phyloP scores from a whole-genome alignment of 192 early-diverging fungal genomes.

The Rhizophagus sp. region DNA sequence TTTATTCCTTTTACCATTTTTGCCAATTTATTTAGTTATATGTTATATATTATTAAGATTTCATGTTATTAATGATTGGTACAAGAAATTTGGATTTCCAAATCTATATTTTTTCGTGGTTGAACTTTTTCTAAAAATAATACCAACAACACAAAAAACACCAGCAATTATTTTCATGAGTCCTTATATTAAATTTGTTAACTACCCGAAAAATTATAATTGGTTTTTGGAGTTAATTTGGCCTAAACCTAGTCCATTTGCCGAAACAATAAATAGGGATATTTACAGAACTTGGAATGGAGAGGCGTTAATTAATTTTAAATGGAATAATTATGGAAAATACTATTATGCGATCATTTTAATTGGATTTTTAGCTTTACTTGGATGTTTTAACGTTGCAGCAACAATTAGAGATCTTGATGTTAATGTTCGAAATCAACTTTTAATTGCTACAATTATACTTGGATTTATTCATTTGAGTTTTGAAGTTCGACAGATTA shows the following conservation, averaged over 20 bases:
- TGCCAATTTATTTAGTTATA: too few relatives aligned
- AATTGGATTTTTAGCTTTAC: background rate
- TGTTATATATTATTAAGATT: too few relatives aligned
- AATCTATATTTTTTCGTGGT: too few relatives aligned
- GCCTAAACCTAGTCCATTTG: background rate
- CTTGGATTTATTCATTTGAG: background rate
- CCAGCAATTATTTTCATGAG: too few relatives aligned
- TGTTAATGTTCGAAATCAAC: too few relatives aligned
- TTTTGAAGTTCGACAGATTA: background rate
- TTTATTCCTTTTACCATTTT: too few relatives aligned
- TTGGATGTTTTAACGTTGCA: background rate
- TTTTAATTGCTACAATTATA: background rate
- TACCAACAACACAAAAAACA: too few relatives aligned
- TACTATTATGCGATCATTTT: background rate
- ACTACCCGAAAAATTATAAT: too few relatives aligned
- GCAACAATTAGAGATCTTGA: background rate
- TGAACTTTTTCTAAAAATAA: too few relatives aligned
- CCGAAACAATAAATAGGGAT: background rate
- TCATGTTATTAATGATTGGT: too few relatives aligned
- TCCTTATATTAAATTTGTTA: background rate
- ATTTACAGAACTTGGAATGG: background rate
- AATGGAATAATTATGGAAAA: conserved; percentile 7
- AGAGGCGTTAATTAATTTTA: background rate
- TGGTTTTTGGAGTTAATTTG: background rate
- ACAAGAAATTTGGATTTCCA: too few relatives aligned